Percentiles rank a stretch among this genome's conserved stretches.
phyloP scores from a whole-genome alignment of 1,284 basidiomycete species.

The Sporisorium reilianum region DNA sequence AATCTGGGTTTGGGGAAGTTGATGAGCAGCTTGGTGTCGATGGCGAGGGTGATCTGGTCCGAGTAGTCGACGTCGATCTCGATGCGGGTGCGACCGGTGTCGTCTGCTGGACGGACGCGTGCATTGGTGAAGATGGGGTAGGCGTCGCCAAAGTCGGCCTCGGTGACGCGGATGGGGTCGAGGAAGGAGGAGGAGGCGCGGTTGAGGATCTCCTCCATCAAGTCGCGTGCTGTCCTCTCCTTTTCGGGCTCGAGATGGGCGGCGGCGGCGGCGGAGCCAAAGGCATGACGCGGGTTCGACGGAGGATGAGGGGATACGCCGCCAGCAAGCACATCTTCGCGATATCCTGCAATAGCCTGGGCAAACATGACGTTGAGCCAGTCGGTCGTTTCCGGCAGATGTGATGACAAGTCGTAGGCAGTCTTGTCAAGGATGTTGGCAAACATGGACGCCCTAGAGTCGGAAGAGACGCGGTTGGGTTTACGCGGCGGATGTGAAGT shows the following conservation, averaged over 20 bases:
- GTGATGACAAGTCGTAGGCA: constrained; percentile 73
- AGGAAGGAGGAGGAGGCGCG: constrained; percentile 52
- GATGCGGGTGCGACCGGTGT: constrained; percentile 72
- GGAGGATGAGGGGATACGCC: constrained; percentile 50
- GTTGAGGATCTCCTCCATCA: constrained; percentile 67
- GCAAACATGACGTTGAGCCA: constrained; percentile 75
- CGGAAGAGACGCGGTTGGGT: constrained; percentile 29
- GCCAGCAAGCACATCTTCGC: constrained; percentile 70
- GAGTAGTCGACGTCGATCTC: constrained; percentile 74
- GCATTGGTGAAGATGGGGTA: constrained; percentile 73
- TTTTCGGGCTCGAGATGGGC: constrained; percentile 35
- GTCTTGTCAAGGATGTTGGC: constrained; percentile 71
- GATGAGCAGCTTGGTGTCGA: constrained; percentile 74
- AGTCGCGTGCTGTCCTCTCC: constrained; percentile 48
- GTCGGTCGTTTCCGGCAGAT: constrained; percentile 73
- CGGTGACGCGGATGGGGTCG: constrained; percentile 73
- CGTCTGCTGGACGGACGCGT: constrained; percentile 73
- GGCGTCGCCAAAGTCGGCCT: constrained; percentile 72
- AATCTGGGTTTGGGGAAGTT: constrained; percentile 74
- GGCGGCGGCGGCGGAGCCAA: constrained; percentile 9
- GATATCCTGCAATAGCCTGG: constrained; percentile 71
- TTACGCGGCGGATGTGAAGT: constrained; percentile 19
- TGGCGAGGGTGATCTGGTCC: constrained; percentile 72
- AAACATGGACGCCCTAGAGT: constrained; percentile 26
- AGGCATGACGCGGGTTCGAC: constrained; percentile 6